These are phyloP conservation scores for Pythium angustatum DNA, from an alignment of 352 stramenopile genomes.

Conservation along the genomic window DNA sequence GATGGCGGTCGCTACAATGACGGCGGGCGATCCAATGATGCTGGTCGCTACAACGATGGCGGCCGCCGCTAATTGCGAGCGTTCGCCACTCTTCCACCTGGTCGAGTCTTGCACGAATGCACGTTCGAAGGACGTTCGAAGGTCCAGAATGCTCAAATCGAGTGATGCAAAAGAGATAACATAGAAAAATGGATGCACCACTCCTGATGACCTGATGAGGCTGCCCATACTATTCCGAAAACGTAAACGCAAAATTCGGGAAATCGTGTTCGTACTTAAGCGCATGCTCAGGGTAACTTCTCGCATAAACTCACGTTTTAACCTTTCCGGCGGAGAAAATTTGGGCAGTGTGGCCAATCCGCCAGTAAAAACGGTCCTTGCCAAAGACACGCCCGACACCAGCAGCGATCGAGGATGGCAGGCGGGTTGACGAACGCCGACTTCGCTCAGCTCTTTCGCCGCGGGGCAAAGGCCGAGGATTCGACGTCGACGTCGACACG, in stretches of 20 bases:
- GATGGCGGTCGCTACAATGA: conserved; percentile 24
- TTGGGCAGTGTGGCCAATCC: too few relatives aligned
- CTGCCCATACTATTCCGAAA: conserved; percentile 4
- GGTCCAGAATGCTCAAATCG: too few relatives aligned
- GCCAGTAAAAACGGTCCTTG: too few relatives aligned
- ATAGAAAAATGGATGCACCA: conserved; percentile 22
- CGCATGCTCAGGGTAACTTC: too few relatives aligned
- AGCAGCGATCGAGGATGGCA: conserved; percentile 1
- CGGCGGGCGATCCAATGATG: conserved; percentile 25
- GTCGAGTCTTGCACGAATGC: conserved; percentile 1
- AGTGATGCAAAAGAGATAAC: conserved; percentile 3
- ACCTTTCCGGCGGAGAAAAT: too few relatives aligned
- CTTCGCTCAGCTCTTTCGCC: conserved; percentile 77
- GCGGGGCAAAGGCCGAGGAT: conserved; percentile 19
- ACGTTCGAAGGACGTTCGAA: background rate
- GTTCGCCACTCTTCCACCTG: background rate
- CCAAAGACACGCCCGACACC: background rate
- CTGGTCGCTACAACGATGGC: conserved; percentile 17
- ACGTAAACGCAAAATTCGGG: conserved; percentile 3
- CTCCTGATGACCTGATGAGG: too few relatives aligned
- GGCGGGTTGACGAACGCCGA: conserved; percentile 66
- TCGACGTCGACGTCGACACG: background rate
- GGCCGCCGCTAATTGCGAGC: conserved; percentile 9
- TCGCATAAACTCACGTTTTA: too few relatives aligned
- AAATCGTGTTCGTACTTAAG: conserved; percentile 6